These are phyloP conservation scores for Neurospora sp. DNA, from an alignment of 495 filamentous ascomycete species.

Conservation along the genomic window DNA sequence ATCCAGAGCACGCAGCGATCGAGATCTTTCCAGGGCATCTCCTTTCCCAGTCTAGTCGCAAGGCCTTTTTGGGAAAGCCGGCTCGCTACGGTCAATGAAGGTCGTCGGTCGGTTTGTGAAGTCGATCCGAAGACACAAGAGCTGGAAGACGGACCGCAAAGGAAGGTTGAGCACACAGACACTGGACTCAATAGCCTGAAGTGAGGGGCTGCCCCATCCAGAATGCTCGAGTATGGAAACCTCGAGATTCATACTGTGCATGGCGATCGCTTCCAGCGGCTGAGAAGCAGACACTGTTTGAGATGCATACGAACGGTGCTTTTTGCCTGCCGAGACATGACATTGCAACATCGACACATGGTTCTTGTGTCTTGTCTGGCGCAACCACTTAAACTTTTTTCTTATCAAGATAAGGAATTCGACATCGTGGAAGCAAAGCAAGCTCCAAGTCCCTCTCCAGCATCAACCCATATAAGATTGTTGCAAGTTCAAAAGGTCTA, in stretches of 20 bases:
- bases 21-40: neutral
- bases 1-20: neutral
- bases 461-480: neutral
- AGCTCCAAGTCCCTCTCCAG: neutral
- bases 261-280: neutral
- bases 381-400: neutral
- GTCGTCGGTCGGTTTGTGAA: neutral
- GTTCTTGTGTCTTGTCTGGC: neutral
- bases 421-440: neutral
- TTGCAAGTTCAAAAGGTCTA: neutral
- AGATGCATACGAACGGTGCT: neutral
- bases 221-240: neutral
- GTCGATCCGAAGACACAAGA: neutral
- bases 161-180: neutral
- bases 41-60: neutral
- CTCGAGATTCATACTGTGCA: neutral
- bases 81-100: neutral
- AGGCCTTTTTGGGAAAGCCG: neutral
- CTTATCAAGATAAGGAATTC: neutral
- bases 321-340: neutral
- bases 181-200: neutral
- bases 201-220: neutral
- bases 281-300: neutral
- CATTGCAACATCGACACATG: neutral
- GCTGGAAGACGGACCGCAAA: neutral